Evolutionary conservation across 768 basidiomycete species (phyloP).

Genomic region (Amanita molliuscula): DNA sequence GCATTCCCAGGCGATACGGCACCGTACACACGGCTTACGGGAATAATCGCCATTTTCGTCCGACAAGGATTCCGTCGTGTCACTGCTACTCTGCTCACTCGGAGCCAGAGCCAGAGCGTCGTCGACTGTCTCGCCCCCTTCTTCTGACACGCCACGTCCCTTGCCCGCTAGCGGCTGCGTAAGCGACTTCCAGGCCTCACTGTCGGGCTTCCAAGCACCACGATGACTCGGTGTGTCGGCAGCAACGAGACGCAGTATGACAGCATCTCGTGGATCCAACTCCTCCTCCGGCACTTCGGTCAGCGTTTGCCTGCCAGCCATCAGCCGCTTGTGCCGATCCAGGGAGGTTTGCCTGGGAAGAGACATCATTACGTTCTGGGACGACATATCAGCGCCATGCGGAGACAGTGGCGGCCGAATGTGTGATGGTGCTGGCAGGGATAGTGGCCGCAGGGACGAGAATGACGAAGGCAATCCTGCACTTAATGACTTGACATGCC

Average conservation of each 20-base stretch:
- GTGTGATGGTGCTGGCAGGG: conserved; percentile 59
- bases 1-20: not conserved
- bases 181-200: conserved; percentile 56
- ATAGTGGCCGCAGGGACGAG: conserved; percentile 50
- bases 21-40: not conserved
- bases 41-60: conserved; percentile 9
- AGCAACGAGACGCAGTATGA: conserved; percentile 54
- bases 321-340: not conserved
- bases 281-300: conserved; percentile 14
- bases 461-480: conserved; percentile 46
- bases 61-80: conserved; percentile 2
- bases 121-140: conserved; percentile 13
- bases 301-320: not conserved
- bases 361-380: conserved; percentile 19
- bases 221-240: conserved; percentile 63
- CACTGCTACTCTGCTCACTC: not conserved
- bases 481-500: conserved; percentile 20
- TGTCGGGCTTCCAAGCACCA: conserved; percentile 55
- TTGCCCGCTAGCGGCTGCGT: conserved; percentile 26
- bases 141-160: conserved; percentile 17
- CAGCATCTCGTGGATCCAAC: conserved; percentile 27
- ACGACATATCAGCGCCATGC: conserved; percentile 27
- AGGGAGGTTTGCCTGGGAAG: conserved; percentile 15
- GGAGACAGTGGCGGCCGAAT: conserved; percentile 35
- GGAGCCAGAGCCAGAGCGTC: not conserved